Percentiles rank a stretch among this genome's conserved stretches.
Evolutionary conservation across 306 rosid genomes (phyloP).

Genomic region (Geum urbanum): DNA sequence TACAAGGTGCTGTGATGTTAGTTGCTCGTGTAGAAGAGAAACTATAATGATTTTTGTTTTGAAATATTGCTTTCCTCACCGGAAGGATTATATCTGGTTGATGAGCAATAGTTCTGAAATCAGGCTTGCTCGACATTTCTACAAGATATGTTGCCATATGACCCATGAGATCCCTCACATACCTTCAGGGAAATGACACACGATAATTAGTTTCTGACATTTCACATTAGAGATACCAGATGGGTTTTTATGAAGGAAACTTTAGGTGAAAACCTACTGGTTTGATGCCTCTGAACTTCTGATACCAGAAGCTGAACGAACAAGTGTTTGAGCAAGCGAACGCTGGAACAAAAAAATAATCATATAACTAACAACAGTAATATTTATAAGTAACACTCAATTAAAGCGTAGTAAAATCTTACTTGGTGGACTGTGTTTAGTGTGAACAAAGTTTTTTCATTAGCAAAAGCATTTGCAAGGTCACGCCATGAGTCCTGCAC

Average conservation of each 20-base stretch:
- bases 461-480: conserved; percentile 73
- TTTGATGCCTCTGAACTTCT: conserved; percentile 59
- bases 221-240: conserved; percentile 10
- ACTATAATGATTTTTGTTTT: not conserved
- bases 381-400: conserved; percentile 12
- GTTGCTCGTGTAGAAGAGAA: not conserved
- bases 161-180: conserved; percentile 74
- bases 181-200: conserved; percentile 38
- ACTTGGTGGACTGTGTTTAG: conserved; percentile 78
- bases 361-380: conserved; percentile 24
- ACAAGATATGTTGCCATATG: conserved; percentile 60
- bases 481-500: conserved; percentile 85
- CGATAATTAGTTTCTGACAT: conserved; percentile 13
- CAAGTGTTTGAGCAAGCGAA: conserved; percentile 89
- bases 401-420: conserved; percentile 24
- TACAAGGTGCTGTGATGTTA: conserved; percentile 39
- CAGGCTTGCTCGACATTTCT: conserved; percentile 66
- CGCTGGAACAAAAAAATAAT: conserved; percentile 46
- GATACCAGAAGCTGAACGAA: conserved; percentile 79
- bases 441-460: conserved; percentile 59
- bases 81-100: conserved; percentile 68
- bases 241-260: conserved; percentile 5
- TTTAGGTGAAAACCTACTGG: conserved; percentile 57
- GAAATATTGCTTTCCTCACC: conserved; percentile 43
- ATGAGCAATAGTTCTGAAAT: conserved; percentile 67